A percentile compares a stretch with the other conserved stretches of the same genome.
These are phyloP conservation scores for Apiospora rasikravindrae DNA, from an alignment of 2,329 filamentous ascomycete species.

Conservation along the genomic window DNA sequence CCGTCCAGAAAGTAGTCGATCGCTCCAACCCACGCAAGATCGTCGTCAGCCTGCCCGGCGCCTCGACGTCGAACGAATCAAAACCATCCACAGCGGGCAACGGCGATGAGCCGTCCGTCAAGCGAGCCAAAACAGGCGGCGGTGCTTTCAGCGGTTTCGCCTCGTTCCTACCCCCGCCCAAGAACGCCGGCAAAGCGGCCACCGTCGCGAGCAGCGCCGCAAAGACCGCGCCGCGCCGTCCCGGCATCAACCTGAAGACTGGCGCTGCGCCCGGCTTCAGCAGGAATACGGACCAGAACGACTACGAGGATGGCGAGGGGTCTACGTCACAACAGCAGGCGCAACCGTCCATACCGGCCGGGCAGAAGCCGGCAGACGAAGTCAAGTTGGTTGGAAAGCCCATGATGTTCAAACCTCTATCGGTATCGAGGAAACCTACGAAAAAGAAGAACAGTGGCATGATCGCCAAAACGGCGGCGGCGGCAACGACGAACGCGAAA, in stretches of 20 bases:
- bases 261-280: slow-evolving; percentile 83
- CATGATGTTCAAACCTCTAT: slow-evolving; percentile 87
- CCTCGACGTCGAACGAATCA: slow-evolving; percentile 45
- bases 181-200: slow-evolving; percentile 53
- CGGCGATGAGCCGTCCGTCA: slow-evolving; percentile 65
- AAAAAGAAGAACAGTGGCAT: slow-evolving; percentile 62
- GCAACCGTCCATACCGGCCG: slow-evolving; percentile 57
- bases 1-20: slow-evolving; percentile 82
- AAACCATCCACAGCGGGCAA: slow-evolving; percentile 33
- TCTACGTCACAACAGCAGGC: slow-evolving; percentile 45
- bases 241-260: slow-evolving; percentile 77
- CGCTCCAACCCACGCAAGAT: slow-evolving; percentile 84
- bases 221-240: slow-evolving; percentile 49
- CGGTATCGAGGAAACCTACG: slow-evolving; percentile 75
- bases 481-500: slow-evolving; percentile 24
- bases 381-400: slow-evolving; percentile 77
- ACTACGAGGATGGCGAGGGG: slow-evolving; percentile 31
- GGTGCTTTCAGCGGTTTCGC: slow-evolving; percentile 81
- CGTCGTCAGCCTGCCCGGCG: slow-evolving; percentile 74
- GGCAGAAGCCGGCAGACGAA: slow-evolving; percentile 64
- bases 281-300: slow-evolving; percentile 52
- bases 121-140: slow-evolving; percentile 65
- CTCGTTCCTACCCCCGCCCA: slow-evolving; percentile 84
- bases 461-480: slow-evolving; percentile 40
- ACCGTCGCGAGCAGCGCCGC: slow-evolving; percentile 31